Evolutionary conservation across 345 rosid genomes (phyloP).

Genomic region (Abelmoschus esculentus): DNA sequence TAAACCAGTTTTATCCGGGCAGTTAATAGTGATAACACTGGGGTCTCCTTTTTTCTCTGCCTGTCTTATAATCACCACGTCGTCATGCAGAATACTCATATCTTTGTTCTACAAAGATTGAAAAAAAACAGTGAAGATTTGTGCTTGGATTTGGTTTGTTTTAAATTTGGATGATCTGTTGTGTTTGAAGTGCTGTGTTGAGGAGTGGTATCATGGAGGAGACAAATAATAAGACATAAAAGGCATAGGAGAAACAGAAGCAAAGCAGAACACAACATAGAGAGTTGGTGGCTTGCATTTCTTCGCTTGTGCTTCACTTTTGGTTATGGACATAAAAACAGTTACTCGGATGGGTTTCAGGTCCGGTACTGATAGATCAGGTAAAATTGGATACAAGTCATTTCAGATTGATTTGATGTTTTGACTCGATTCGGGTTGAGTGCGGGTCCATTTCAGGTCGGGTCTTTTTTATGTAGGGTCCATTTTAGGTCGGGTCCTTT

Average conservation of each 20-base stretch:
- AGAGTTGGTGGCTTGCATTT: neutral
- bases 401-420: too few relatives aligned
- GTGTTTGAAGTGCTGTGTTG: neutral
- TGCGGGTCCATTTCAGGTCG: too few relatives aligned
- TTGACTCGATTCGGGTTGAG: too few relatives aligned
- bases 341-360: too few relatives aligned
- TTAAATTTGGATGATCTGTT: neutral
- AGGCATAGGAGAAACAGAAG: neutral
- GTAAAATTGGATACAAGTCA: too few relatives aligned
- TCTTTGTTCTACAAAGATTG: conserved; percentile 2
- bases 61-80: conserved; percentile 65
- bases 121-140: neutral
- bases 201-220: neutral
- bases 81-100: conserved; percentile 82
- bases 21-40: conserved; percentile 66
- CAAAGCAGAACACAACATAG: neutral
- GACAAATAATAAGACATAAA: neutral
- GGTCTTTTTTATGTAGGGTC: too few relatives aligned
- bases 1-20: conserved; percentile 96
- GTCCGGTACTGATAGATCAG: too few relatives aligned
- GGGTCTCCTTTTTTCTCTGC: conserved; percentile 76
- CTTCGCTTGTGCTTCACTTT: conserved; percentile 34
- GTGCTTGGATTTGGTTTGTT: neutral
- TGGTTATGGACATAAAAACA: neutral
- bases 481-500: too few relatives aligned